A percentile compares a stretch with the other conserved stretches of the same genome.
Conservation (phyloP, 73 alveolate species). For the Breviolum minutum region DNA sequence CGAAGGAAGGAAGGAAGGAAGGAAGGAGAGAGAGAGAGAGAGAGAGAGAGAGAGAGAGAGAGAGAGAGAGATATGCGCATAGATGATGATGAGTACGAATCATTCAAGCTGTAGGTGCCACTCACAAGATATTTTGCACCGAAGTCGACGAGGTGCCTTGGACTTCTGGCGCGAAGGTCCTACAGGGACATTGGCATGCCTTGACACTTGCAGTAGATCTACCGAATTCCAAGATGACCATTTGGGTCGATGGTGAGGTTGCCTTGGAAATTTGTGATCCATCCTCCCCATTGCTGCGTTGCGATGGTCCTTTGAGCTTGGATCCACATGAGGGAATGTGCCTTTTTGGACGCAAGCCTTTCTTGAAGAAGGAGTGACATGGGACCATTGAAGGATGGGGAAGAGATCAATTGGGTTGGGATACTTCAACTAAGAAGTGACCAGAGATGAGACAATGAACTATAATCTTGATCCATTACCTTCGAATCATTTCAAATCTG, state of each 20-base stretch:
- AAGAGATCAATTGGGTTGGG: too few species aligned
- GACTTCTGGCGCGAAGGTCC: constrained; percentile 79
- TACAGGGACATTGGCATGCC: constrained; percentile 75
- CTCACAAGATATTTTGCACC: background rate
- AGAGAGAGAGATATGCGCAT: too few species aligned
- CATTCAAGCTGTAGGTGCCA: too few species aligned
- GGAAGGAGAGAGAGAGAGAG: too few species aligned
- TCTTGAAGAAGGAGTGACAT: constrained; percentile 42
- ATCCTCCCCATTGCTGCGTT: constrained; percentile 27
- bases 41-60: too few species aligned
- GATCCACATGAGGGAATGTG: constrained; percentile 83
- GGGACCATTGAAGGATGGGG: background rate
- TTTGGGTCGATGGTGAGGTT: constrained; percentile 75
- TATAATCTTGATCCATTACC: too few species aligned
- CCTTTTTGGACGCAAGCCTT: constrained; percentile 89
- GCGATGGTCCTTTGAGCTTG: constrained; percentile 79
- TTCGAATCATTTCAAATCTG: background rate
- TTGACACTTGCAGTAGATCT: constrained; percentile 64
- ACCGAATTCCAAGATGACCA: constrained; percentile 66
- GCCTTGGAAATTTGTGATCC: constrained; percentile 89
- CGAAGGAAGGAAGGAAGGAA: too few species aligned
- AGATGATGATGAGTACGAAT: too few species aligned
- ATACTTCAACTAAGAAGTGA: too few species aligned
- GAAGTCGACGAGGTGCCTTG: constrained; percentile 20
- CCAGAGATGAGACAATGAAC: too few species aligned